These are phyloP conservation scores for Heliocybe sulcata DNA, from an alignment of 1,284 basidiomycete species.

Conservation along the genomic window DNA sequence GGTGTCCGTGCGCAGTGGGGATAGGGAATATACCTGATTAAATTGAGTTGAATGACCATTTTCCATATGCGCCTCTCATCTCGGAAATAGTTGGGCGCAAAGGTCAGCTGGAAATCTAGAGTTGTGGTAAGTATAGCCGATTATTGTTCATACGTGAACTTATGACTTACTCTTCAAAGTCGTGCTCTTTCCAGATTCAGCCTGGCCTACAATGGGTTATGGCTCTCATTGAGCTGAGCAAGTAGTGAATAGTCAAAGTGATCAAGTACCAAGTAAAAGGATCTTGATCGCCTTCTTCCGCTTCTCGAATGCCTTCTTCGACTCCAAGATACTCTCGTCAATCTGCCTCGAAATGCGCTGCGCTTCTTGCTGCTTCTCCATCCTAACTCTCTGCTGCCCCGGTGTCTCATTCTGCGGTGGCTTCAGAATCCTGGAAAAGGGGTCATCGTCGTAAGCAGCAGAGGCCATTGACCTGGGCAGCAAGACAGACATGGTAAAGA, in stretches of 20 bases:
- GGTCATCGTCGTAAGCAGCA: slow-evolving; percentile 23
- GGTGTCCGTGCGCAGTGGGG: slow-evolving; percentile 44
- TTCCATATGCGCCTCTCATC: slow-evolving; percentile 67
- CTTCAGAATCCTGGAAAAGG: slow-evolving; percentile 21
- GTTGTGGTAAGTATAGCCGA: slow-evolving; percentile 10
- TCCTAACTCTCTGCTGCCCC: slow-evolving; percentile 32
- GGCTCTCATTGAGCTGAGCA: background rate
- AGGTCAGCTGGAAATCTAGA: background rate
- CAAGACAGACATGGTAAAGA: background rate
- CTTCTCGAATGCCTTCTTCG: slow-evolving; percentile 42
- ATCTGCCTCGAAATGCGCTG: slow-evolving; percentile 41
- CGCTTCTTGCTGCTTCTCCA: slow-evolving; percentile 36
- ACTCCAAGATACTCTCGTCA: slow-evolving; percentile 45
- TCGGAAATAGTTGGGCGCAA: slow-evolving; percentile 26
- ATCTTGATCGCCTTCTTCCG: slow-evolving; percentile 55
- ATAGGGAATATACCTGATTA: slow-evolving; percentile 52
- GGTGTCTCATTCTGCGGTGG: slow-evolving; percentile 36
- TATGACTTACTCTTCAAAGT: slow-evolving; percentile 48
- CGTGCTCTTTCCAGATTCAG: slow-evolving; percentile 40
- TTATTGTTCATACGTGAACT: slow-evolving; percentile 4
- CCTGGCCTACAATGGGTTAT: background rate
- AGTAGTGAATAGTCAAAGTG: slow-evolving; percentile 13
- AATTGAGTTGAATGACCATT: slow-evolving; percentile 69
- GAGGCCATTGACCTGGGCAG: slow-evolving; percentile 2
- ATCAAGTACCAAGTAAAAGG: slow-evolving; percentile 62